Conservation (phyloP, 345 rosid genomes). For the Eucalyptus cloeziana region DNA sequence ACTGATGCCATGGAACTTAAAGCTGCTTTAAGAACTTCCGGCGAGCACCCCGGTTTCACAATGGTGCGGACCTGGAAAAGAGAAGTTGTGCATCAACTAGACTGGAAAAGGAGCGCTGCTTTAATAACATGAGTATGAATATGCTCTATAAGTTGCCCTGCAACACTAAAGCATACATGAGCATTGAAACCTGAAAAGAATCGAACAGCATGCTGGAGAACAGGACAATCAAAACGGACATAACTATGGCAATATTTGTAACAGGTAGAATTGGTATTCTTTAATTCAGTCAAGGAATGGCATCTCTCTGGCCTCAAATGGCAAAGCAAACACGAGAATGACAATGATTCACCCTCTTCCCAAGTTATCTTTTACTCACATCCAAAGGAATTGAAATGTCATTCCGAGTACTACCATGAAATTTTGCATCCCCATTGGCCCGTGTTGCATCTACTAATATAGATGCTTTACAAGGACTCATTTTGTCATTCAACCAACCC, state of each 20-base stretch:
- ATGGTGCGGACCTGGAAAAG: slow-evolving; percentile 61
- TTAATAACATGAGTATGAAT: neutral
- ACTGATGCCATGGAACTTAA: slow-evolving; percentile 91
- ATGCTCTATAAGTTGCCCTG: neutral
- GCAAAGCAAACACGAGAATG: neutral
- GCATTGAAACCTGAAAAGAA: neutral
- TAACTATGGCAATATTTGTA: neutral
- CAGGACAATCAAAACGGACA: neutral
- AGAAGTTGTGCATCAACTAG: neutral
- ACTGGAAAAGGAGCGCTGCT: neutral
- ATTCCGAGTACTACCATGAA: neutral
- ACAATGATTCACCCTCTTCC: neutral
- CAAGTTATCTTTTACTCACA: neutral
- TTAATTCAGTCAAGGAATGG: neutral
- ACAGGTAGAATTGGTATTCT: neutral
- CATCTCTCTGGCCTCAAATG: neutral
- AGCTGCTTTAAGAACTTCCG: slow-evolving; percentile 93
- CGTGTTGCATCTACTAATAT: neutral
- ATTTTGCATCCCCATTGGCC: neutral
- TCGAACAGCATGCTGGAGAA: neutral
- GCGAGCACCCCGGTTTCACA: slow-evolving; percentile 97
- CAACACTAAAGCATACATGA: neutral
- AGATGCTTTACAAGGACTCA: neutral
- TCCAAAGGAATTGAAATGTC: neutral
- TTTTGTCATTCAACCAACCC: neutral